These are phyloP conservation scores for Mortierella sp. DNA, from an alignment of 371 early-diverging fungal species.

Conservation along the genomic window DNA sequence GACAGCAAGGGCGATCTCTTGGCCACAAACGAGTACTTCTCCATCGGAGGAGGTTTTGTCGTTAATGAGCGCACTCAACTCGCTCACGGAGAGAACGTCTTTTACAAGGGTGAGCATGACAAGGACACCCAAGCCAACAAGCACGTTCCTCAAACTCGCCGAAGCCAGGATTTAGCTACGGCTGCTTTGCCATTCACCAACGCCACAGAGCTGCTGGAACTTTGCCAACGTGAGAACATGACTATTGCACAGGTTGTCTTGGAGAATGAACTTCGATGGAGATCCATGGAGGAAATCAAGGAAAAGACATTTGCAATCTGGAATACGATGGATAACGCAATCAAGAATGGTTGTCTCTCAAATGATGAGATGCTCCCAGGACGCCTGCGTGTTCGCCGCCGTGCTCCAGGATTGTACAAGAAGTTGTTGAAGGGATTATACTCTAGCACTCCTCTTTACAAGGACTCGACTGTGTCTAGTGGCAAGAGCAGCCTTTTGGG, in stretches of 20 bases:
- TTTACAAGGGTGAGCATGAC: constrained; percentile 72
- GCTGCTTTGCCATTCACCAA: constrained; percentile 92
- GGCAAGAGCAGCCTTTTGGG: constrained; percentile 11
- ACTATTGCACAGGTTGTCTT: constrained; percentile 97
- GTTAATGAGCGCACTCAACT: constrained; percentile 90
- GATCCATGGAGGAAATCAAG: constrained; percentile 82
- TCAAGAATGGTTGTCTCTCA: constrained; percentile 77
- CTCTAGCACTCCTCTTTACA: constrained; percentile 63
- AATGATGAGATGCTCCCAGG: constrained; percentile 83
- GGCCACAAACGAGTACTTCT: constrained; percentile 95
- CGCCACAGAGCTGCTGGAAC: constrained; percentile 80
- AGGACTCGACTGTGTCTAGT: constrained; percentile 26
- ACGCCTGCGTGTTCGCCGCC: constrained; percentile 83
- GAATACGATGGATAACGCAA: constrained; percentile 95
- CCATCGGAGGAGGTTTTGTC: constrained; percentile 97
- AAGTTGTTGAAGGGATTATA: constrained; percentile 88
- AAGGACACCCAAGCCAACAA: constrained; percentile 56
- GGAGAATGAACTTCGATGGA: constrained; percentile 94
- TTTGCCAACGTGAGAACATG: constrained; percentile 87
- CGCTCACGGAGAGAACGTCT: constrained; percentile 90
- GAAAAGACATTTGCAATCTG: constrained; percentile 84
- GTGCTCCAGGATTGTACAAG: constrained; percentile 90
- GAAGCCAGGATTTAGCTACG: constrained; percentile 78
- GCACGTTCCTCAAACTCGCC: constrained; percentile 62
- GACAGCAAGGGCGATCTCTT: constrained; percentile 83